A percentile compares a stretch with the other conserved stretches of the same genome.
Evolutionary conservation across 2,329 filamentous ascomycete genomes (phyloP).

Genomic region (Phyllosticta citriasiana): DNA sequence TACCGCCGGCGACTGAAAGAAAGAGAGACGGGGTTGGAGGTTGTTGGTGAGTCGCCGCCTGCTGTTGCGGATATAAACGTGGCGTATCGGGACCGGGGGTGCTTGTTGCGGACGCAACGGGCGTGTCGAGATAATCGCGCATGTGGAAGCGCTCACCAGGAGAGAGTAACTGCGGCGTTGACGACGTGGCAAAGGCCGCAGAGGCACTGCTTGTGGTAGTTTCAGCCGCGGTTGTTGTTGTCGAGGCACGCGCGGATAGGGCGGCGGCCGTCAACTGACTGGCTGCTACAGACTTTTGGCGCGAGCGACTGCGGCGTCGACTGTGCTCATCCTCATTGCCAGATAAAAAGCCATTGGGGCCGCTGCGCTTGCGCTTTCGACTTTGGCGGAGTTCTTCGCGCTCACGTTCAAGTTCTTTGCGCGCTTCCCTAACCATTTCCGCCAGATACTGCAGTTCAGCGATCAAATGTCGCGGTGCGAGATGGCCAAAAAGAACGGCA

Average conservation of each 20-base stretch:
- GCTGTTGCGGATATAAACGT: neutral
- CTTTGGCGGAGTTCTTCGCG: slow-evolving; percentile 32
- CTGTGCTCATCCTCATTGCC: slow-evolving; percentile 5
- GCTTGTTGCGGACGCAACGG: neutral
- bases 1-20: neutral
- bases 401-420: slow-evolving; percentile 24
- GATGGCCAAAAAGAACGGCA: slow-evolving; percentile 74
- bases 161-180: neutral
- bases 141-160: neutral
- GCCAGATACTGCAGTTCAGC: slow-evolving; percentile 68
- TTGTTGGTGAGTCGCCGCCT: neutral
- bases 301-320: slow-evolving; percentile 3
- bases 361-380: slow-evolving; percentile 53
- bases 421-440: slow-evolving; percentile 51
- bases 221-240: neutral
- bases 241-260: neutral
- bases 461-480: slow-evolving; percentile 73
- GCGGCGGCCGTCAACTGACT: neutral
- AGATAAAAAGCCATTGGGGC: slow-evolving; percentile 13
- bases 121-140: slow-evolving; percentile 7
- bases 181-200: neutral
- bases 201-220: neutral
- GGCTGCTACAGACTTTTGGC: neutral
- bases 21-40: neutral
- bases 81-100: slow-evolving; percentile 2